Evolutionary conservation across 2,329 filamentous ascomycete genomes (phyloP).

Genomic region (Stemphylium lycopersici): DNA sequence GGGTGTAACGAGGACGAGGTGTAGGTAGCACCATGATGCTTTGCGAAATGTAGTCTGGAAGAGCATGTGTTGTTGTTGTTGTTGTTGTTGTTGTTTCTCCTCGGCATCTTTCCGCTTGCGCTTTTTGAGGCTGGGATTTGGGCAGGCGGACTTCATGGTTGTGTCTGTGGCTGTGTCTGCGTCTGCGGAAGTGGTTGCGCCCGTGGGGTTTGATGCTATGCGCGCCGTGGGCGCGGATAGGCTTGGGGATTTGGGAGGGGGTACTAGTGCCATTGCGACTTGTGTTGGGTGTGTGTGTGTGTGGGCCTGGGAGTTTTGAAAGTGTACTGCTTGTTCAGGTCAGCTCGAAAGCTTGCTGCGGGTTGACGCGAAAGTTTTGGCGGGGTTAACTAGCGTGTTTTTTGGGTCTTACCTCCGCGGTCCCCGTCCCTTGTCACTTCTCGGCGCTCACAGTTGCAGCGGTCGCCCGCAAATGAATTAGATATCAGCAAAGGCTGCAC

Average conservation of each 20-base stretch:
- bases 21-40: slow-evolving; percentile 51
- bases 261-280: neutral
- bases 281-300: neutral
- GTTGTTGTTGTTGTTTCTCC: no score
- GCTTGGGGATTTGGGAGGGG: neutral
- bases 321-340: neutral
- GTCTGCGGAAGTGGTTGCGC: neutral
- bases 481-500: no score
- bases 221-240: neutral
- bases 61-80: slow-evolving; percentile 25
- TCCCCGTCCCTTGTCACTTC: no score
- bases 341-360: neutral
- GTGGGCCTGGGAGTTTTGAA: neutral
- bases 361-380: slow-evolving; percentile 27
- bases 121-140: slow-evolving; percentile 3
- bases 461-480: no score
- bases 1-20: slow-evolving; percentile 44
- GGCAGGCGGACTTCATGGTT: neutral
- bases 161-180: neutral
- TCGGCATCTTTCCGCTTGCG: slow-evolving; percentile 20
- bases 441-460: no score
- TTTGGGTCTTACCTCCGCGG: slow-evolving; percentile 20
- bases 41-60: slow-evolving; percentile 49
- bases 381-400: slow-evolving; percentile 29
- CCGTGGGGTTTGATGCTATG: neutral